Base-by-base conservation (phyloP, 108 stramenopile species). In the Mediolabrus comicus region DNA sequence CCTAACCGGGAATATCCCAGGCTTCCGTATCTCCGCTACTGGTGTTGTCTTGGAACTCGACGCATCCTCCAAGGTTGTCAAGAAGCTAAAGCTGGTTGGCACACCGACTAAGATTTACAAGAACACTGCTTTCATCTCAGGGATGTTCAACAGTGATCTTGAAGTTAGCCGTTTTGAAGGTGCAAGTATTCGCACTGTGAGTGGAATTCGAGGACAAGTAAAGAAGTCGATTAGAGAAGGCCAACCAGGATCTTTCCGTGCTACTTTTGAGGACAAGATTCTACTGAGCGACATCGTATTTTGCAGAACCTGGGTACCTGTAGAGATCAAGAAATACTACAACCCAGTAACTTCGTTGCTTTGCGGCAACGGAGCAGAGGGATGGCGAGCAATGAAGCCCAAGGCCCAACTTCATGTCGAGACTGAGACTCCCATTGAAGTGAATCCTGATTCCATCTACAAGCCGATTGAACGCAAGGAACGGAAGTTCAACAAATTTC, bases 201-300 rank as follows among this genome's bases (percentile, higher is more conserved):
- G 90, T 51, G 99, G 99, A 26, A 89, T 99, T 61, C 93, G 99
- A 28, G 98, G 99, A 4, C 86, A 92, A 67, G 83, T 99, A 51
- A 98, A 98, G 76, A 98, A 98, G 71, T 89, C 96, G 8, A 60
- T 95, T 31, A 78, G 89, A 53, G 92, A 97, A 71, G 92, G 93
- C 3, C 88, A 91, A 51, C 91, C 90, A 2, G 95, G 92, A 60
- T 82, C 90, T 17, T 98, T 98, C 81, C 92, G 99, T 57, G 98
- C 97, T 0, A 98, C 97, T 0, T 99, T 99, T 65, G 99, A 99
- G 83, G 99, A 99, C 74, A 98, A 98, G 84, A 97, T 99, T 70
- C 69, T 98, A 10, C 67, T 92, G 75, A 92, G 92, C 41, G 99
- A 99, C 64, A 96, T 98, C 52, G 92, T 99, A 3, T 92, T 98